Evolutionary conservation across 805 yeast genomes (phyloP).

Genomic region (Barnettozyma pratensis): DNA sequence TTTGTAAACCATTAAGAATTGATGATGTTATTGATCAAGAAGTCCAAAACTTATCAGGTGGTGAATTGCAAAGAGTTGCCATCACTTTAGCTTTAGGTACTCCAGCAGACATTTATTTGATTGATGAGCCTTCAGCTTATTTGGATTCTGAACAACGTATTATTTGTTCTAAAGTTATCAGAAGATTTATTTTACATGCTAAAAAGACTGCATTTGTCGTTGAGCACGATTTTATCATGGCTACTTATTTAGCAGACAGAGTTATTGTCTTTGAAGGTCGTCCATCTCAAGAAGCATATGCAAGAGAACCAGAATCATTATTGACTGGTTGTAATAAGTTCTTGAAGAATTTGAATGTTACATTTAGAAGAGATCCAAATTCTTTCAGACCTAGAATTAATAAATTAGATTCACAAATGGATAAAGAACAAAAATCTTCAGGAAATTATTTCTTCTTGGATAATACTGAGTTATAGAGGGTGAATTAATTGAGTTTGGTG

Average conservation of each 20-base stretch:
- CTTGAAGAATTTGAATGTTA: constrained; percentile 94
- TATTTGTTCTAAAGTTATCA: constrained; percentile 95
- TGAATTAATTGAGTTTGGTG: constrained; percentile 1
- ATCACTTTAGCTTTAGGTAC: constrained; percentile 91
- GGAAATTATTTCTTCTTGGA: constrained; percentile 98
- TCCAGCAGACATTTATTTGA: constrained; percentile 92
- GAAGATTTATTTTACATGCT: constrained; percentile 92
- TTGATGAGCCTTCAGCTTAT: constrained; percentile 99
- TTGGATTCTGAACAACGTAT: constrained; percentile 99
- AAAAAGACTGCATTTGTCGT: constrained; percentile 99
- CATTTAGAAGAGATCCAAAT: constrained; percentile 98
- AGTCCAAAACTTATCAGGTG: constrained; percentile 96
- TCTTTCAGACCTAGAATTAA: constrained; percentile 98
- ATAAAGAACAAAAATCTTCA: constrained; percentile 87
- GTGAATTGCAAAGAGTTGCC: constrained; percentile 99
- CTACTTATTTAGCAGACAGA: constrained; percentile 97
- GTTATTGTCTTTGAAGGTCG: constrained; percentile 97
- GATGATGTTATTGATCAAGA: constrained; percentile 96
- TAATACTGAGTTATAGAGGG: constrained; percentile 39
- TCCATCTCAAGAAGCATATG: constrained; percentile 82
- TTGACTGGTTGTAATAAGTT: constrained; percentile 96
- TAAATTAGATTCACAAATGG: constrained; percentile 97
- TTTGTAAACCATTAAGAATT: constrained; percentile 88
- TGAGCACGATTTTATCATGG: constrained; percentile 99
- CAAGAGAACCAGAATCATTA: constrained; percentile 86